A percentile compares a stretch with the other conserved stretches of the same genome.
Conservation (phyloP, 306 rosid genomes). For the Comarum palustre region DNA sequence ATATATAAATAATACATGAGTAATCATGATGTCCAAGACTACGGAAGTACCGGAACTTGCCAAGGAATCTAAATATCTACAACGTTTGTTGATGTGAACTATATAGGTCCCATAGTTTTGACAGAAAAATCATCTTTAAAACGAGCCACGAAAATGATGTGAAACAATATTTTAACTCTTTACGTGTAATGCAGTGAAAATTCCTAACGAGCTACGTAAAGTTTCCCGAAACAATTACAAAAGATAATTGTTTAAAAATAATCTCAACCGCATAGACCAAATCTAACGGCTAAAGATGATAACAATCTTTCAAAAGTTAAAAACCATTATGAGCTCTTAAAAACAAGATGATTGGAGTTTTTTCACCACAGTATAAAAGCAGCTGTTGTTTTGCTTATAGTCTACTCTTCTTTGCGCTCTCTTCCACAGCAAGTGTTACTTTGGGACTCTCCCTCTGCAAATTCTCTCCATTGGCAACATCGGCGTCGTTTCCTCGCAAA, state of each 20-base stretch:
- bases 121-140: neutral
- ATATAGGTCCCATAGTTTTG: neutral
- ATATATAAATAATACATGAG: too few species aligned
- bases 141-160: too few species aligned
- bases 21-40: neutral
- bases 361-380: neutral
- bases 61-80: neutral
- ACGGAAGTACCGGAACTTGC: neutral
- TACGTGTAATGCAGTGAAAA: too few species aligned
- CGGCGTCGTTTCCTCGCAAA: constrained; percentile 20
- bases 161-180: too few species aligned
- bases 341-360: neutral
- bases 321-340: neutral
- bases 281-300: neutral
- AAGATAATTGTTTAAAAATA: neutral
- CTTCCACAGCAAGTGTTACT: constrained; percentile 8
- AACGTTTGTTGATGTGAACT: neutral
- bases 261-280: neutral
- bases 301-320: neutral
- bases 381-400: neutral
- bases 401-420: neutral
- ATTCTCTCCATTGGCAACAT: neutral
- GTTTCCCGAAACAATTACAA: neutral
- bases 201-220: too few species aligned
- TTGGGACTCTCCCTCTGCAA: constrained; percentile 19